Base-by-base conservation (phyloP, 2,329 filamentous ascomycete species). In the Meredithiella fracta region DNA sequence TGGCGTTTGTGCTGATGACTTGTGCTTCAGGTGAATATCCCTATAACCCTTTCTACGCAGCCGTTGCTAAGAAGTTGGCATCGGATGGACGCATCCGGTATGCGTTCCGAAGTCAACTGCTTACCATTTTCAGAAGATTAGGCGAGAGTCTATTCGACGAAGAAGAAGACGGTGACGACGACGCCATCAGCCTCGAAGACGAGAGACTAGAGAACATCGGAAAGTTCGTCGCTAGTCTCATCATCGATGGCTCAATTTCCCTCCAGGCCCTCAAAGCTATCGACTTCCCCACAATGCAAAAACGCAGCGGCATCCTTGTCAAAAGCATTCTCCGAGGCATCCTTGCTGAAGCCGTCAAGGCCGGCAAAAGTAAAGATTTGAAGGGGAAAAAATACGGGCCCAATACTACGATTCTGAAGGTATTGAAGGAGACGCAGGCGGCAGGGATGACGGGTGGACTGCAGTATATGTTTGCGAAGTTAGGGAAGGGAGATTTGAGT, bases 21-120 rank as follows among this genome's bases (percentile, higher is more conserved):
- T 96, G 90, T 65, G 83, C 83, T 1, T 86, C 86, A 47, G 83
- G 85, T 2, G 92, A 97, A 69, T 74, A 83, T 57, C 74, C 75
- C 0, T 94, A 96, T 68, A 98, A 98, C 63, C 86, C 86, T 0
- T 98, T 94, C 70, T 98, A 98, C 66, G 86, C 86, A 0, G 73
- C 95, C 1, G 82, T 98, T 38, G 89, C 88, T 8, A 79, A 79
- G 51, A 82, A 83, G 60, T 75, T 96, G 7, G 94, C 89, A 64
- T 73, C 73, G 2, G 86, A 90, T 59, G 80, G 80, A 61, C 80
- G 82, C 62, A 76, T 94, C 61, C 80, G 81, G 59, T 91, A 91
- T 70, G 83, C 86, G 1, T 94, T 97, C 65, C 86, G 92, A 65
- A 89, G 91, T 63, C 80, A 83, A 6, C 72, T 97, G 1, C 94